phyloP scores from a whole-genome alignment of 495 filamentous ascomycete species.

The Aspergillus homomorphus region DNA sequence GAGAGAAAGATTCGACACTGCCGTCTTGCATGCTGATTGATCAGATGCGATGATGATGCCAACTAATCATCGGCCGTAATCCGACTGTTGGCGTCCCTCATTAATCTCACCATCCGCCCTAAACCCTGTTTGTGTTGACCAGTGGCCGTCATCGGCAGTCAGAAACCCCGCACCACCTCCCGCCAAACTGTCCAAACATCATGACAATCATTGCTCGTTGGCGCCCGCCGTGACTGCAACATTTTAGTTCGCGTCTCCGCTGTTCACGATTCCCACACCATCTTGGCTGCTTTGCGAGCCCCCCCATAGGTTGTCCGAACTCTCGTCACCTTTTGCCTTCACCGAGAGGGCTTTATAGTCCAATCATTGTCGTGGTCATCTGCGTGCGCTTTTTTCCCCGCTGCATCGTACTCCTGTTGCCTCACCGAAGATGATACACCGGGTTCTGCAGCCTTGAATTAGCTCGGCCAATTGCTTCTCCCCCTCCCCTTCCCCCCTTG shows the following conservation, averaged over 20 bases:
- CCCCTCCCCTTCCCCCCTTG: constrained; percentile 5
- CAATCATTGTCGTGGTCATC: constrained; percentile 12
- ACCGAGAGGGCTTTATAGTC: constrained; percentile 10
- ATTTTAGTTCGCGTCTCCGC: not conserved
- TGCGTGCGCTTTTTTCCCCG: constrained; percentile 1
- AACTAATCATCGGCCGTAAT: not conserved
- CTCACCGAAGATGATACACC: constrained; percentile 23
- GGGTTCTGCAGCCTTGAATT: constrained; percentile 19
- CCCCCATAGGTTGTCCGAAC: constrained; percentile 2
- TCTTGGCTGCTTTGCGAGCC: not conserved
- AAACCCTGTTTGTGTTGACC: not conserved
- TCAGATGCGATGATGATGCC: not conserved
- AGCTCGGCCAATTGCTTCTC: constrained; percentile 11
- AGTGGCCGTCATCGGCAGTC: not conserved
- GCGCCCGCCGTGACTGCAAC: constrained; percentile 13
- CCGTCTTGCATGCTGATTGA: constrained; percentile 3
- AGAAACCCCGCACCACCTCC: not conserved
- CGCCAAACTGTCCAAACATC: not conserved
- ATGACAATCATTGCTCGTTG: constrained; percentile 11
- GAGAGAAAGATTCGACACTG: not conserved
- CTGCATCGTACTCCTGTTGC: constrained; percentile 15
- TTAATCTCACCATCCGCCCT: not conserved
- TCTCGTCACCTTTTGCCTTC: constrained; percentile 13
- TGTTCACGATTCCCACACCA: constrained; percentile 8
- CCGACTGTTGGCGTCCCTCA: not conserved